These are phyloP conservation scores for Phoenix dactylifera DNA, from an alignment of 176 grass and related monocot genomes.

Conservation along the genomic window DNA sequence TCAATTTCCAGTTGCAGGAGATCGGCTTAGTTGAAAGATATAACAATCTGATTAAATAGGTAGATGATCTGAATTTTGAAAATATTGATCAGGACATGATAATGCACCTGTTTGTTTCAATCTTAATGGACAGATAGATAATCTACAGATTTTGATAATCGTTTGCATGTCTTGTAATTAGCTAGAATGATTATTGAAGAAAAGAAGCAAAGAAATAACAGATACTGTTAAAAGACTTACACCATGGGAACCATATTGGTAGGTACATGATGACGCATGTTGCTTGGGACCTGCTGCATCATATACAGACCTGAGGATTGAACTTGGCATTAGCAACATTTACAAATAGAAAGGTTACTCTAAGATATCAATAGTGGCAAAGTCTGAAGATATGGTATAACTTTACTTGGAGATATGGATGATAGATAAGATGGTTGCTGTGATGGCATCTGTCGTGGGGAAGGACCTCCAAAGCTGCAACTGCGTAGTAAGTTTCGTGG, in stretches of 20 bases:
- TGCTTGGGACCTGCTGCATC: slow-evolving; percentile 58
- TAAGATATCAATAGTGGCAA: background rate
- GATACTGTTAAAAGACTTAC: slow-evolving; percentile 4
- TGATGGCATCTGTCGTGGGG: slow-evolving; percentile 22
- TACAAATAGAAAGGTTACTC: background rate
- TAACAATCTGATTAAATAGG: too few relatives aligned
- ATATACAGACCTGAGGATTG: slow-evolving; percentile 62
- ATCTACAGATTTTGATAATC: too few relatives aligned
- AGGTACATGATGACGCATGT: slow-evolving; percentile 46
- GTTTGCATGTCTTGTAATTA: too few relatives aligned
- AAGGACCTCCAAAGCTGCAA: slow-evolving; percentile 47
- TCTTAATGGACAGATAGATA: too few relatives aligned
- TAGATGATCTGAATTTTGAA: too few relatives aligned
- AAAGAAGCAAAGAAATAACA: too few relatives aligned
- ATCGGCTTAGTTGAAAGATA: too few relatives aligned
- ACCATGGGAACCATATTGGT: slow-evolving; percentile 40
- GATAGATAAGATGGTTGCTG: slow-evolving; percentile 55
- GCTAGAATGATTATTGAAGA: too few relatives aligned
- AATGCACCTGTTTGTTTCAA: too few relatives aligned
- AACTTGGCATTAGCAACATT: slow-evolving; percentile 1
- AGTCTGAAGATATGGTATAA: slow-evolving; percentile 17
- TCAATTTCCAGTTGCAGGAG: too few relatives aligned
- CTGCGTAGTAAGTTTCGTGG: slow-evolving; percentile 33
- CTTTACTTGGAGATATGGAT: slow-evolving; percentile 53
- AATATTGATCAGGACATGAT: too few relatives aligned